Percentiles rank a stretch among this genome's conserved stretches.
These are phyloP conservation scores for Penicillium longicatenatum DNA, from an alignment of 495 filamentous ascomycete genomes.

Conservation along the genomic window DNA sequence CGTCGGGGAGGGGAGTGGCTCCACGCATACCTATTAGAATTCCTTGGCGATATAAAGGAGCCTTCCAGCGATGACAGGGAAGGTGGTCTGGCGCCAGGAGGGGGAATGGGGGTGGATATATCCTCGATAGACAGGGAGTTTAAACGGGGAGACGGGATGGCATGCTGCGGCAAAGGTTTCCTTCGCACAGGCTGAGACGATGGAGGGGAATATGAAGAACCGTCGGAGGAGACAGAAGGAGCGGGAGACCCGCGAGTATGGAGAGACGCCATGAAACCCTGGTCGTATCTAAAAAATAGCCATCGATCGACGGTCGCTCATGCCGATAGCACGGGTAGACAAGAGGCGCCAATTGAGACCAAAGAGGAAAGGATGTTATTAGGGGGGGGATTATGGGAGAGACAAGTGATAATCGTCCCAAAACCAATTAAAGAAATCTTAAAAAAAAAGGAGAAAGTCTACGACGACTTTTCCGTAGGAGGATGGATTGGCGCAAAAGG, in stretches of 20 bases:
- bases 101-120: conserved; percentile 29
- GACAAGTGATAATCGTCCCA: conserved; percentile 14
- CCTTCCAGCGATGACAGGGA: conserved; percentile 35
- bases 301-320: conserved; percentile 32
- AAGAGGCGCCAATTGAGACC: conserved; percentile 24
- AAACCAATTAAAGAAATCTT: not conserved
- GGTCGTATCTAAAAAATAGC: conserved; percentile 31
- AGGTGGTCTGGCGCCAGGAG: conserved; percentile 19
- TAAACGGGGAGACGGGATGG: conserved; percentile 29
- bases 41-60: conserved; percentile 37
- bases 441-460: conserved; percentile 2
- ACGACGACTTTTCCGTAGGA: not conserved
- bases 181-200: conserved; percentile 35
- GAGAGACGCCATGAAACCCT: conserved; percentile 31
- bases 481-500: not conserved
- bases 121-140: conserved; percentile 34
- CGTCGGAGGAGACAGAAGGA: conserved; percentile 17
- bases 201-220: conserved; percentile 19
- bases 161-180: conserved; percentile 43
- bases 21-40: conserved; percentile 46
- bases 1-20: not conserved
- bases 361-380: conserved; percentile 28
- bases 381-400: conserved; percentile 19
- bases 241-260: conserved; percentile 32
- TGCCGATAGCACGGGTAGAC: conserved; percentile 27